Conservation (phyloP, 2,329 filamentous ascomycete genomes). For the Huntiella abstrusa region DNA sequence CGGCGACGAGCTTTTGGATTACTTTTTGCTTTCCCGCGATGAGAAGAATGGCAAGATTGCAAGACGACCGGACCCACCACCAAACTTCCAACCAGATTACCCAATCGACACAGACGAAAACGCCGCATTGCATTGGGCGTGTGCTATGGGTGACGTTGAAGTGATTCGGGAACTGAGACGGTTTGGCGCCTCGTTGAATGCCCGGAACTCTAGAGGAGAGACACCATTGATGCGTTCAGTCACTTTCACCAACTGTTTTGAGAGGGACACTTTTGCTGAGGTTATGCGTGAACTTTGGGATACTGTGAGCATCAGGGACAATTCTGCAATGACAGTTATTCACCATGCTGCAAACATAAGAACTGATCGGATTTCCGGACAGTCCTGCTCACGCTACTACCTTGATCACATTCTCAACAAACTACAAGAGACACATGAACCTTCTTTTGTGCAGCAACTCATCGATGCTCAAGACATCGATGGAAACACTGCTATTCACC, state of each 20-base stretch:
- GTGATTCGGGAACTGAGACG: constrained; percentile 75
- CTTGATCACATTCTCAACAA: constrained; percentile 79
- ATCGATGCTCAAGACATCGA: constrained; percentile 69
- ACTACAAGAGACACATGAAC: constrained; percentile 58
- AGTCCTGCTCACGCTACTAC: constrained; percentile 81
- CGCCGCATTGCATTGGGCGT: constrained; percentile 90
- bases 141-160: constrained; percentile 88
- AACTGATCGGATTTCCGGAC: constrained; percentile 60
- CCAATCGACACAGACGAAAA: constrained; percentile 87
- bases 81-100: constrained; percentile 74
- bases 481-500: constrained; percentile 68
- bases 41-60: constrained; percentile 41
- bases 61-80: constrained; percentile 57
- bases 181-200: constrained; percentile 56
- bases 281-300: constrained; percentile 69
- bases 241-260: constrained; percentile 90
- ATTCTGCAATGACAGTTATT: constrained; percentile 70
- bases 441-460: constrained; percentile 56
- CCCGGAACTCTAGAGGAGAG: constrained; percentile 55
- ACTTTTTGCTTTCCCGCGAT: constrained; percentile 75
- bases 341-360: constrained; percentile 88
- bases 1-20: constrained; percentile 83
- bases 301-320: constrained; percentile 64
- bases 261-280: constrained; percentile 74
- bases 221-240: constrained; percentile 90